A percentile compares a stretch with the other conserved stretches of the same genome.
phyloP scores from a whole-genome alignment of 140 eudicot genomes.

The Anethum foeniculum region DNA sequence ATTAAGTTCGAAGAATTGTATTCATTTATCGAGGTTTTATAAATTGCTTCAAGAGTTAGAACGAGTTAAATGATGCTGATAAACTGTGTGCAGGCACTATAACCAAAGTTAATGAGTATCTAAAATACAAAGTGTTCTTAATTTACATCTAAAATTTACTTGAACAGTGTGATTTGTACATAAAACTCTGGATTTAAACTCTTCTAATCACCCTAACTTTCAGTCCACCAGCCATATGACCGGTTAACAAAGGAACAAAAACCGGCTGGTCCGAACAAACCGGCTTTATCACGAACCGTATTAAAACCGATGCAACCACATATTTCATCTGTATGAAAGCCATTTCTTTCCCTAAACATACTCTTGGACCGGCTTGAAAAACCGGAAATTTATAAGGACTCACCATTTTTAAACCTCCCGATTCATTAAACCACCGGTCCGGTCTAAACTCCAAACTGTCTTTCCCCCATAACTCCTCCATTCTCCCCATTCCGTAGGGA shows the following conservation, averaged over 20 bases:
- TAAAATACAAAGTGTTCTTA: not conserved
- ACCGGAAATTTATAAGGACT: slow-evolving; percentile 50
- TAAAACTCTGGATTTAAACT: not conserved
- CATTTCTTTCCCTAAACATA: slow-evolving; percentile 60
- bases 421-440: slow-evolving; percentile 46
- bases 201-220: slow-evolving; percentile 24
- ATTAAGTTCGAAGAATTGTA: too few species aligned
- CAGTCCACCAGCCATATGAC: slow-evolving; percentile 38
- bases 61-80: not conserved
- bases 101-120: too few species aligned
- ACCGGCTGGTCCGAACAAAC: slow-evolving; percentile 15
- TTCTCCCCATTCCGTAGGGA: slow-evolving; percentile 76
- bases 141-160: not conserved
- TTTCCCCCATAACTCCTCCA: slow-evolving; percentile 63
- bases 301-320: slow-evolving; percentile 45
- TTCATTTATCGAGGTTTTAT: too few species aligned
- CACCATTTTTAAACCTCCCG: slow-evolving; percentile 34
- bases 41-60: not conserved
- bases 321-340: slow-evolving; percentile 65
- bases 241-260: slow-evolving; percentile 32
- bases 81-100: too few species aligned
- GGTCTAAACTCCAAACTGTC: slow-evolving; percentile 58
- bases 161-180: not conserved
- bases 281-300: slow-evolving; percentile 36
- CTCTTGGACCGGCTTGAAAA: slow-evolving; percentile 83